phyloP scores from a whole-genome alignment of 495 filamentous ascomycete genomes.

The Lichina pygmaea region DNA sequence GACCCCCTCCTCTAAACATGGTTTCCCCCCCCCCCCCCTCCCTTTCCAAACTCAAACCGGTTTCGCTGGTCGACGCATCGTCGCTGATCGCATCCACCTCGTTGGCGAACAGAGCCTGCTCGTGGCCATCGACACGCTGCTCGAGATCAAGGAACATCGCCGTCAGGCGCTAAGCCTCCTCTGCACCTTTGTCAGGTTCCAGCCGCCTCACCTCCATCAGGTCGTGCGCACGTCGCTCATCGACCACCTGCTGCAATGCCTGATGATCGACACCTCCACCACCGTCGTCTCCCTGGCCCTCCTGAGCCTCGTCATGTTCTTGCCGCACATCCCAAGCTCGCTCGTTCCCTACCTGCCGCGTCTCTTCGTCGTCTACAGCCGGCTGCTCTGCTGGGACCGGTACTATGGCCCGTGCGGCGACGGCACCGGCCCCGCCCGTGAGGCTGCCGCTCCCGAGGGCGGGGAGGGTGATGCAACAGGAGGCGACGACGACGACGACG shows the following conservation, averaged over 20 bases:
- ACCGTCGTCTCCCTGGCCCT: conserved; percentile 38
- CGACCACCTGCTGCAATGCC: conserved; percentile 34
- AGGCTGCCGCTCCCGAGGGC: neutral
- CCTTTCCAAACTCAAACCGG: neutral
- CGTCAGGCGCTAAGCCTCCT: conserved; percentile 29
- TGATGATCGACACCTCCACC: conserved; percentile 45
- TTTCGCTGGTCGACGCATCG: no score
- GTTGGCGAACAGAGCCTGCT: conserved; percentile 26
- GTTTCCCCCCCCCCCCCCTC: neutral
- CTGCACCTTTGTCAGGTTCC: conserved; percentile 33
- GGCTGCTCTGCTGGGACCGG: conserved; percentile 47
- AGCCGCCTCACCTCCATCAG: conserved; percentile 45
- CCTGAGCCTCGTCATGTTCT: conserved; percentile 41
- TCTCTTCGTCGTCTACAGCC: conserved; percentile 48
- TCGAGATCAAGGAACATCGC: conserved; percentile 29
- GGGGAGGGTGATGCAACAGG: neutral
- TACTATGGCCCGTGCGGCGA: conserved; percentile 5
- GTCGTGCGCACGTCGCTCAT: conserved; percentile 39
- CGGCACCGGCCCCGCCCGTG: neutral
- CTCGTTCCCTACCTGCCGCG: conserved; percentile 31
- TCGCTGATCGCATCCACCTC: no score
- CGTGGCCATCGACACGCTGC: conserved; percentile 25
- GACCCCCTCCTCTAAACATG: no score
- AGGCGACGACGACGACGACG: neutral
- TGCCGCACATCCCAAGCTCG: conserved; percentile 45